Evolutionary conservation across 73 alveolate genomes (phyloP).

Genomic region (Paramecium biaurelia): DNA sequence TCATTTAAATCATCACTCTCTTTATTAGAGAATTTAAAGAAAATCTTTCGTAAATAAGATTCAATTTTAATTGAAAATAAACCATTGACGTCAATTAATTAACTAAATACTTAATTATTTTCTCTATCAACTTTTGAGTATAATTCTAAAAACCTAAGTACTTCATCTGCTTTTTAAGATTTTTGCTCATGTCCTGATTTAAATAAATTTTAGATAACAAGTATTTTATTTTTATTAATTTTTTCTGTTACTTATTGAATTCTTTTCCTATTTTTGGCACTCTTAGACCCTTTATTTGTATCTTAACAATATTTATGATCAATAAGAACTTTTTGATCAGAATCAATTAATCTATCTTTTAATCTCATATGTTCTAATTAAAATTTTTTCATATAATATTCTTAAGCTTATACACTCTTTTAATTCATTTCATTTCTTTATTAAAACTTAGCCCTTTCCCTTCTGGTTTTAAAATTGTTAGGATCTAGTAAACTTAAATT

Average conservation of each 20-base stretch:
- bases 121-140: not conserved
- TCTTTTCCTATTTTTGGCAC: not conserved
- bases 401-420: not conserved
- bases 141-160: not conserved
- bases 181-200: not conserved
- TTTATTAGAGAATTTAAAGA: not conserved
- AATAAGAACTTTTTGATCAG: not conserved
- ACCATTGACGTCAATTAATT: not conserved
- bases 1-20: not conserved
- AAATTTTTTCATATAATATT: not conserved
- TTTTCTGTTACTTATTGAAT: not conserved
- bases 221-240: not conserved
- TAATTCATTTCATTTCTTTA: not conserved
- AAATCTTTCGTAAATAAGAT: not conserved
- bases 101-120: not conserved
- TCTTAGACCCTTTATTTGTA: not conserved
- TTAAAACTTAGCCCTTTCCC: not conserved
- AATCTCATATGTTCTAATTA: not conserved
- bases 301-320: not conserved
- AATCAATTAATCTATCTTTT: not conserved
- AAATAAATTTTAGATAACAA: not conserved
- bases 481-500: not conserved
- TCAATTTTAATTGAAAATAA: not conserved
- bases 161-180: not conserved
- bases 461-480: not conserved